Conservation (phyloP, 306 rosid genomes). For the Cicer pinnatifidum region DNA sequence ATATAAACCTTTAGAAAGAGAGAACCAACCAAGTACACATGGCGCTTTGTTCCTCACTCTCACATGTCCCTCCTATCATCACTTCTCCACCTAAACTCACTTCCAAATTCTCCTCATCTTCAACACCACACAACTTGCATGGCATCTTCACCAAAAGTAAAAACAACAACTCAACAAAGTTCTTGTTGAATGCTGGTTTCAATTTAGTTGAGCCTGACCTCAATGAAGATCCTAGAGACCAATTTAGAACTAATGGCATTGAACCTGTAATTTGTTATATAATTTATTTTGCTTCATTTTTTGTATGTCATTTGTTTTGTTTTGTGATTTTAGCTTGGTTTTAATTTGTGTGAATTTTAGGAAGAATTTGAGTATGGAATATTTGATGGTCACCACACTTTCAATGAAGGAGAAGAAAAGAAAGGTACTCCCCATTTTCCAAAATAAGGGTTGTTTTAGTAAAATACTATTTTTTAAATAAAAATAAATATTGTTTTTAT, state of each 20-base stretch:
- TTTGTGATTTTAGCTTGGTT: neutral
- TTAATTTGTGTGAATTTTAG: conserved; percentile 50
- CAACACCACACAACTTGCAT: conserved; percentile 37
- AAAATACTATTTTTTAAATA: no score
- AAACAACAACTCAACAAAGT: conserved; percentile 42
- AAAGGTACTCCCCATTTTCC: conserved; percentile 48
- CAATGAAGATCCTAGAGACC: conserved; percentile 77
- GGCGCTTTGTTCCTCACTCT: conserved; percentile 67
- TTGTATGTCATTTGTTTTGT: neutral
- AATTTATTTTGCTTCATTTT: neutral
- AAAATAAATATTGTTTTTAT: no score
- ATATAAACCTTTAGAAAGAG: conserved; percentile 27
- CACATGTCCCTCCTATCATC: conserved; percentile 49
- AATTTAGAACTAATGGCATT: conserved; percentile 64
- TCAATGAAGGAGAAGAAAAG: conserved; percentile 60
- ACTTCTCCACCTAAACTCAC: conserved; percentile 48
- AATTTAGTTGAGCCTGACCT: conserved; percentile 79
- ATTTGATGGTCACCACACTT: conserved; percentile 89
- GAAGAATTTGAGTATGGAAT: conserved; percentile 81
- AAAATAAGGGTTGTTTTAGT: no score
- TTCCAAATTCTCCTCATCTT: conserved; percentile 40
- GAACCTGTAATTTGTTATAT: conserved; percentile 48
- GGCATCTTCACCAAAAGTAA: conserved; percentile 40
- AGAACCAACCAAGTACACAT: conserved; percentile 34
- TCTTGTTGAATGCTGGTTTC: conserved; percentile 65